A percentile compares a stretch with the other conserved stretches of the same genome.
Conservation (phyloP, 768 basidiomycete species). For the Sistotremastrum suecicum region DNA sequence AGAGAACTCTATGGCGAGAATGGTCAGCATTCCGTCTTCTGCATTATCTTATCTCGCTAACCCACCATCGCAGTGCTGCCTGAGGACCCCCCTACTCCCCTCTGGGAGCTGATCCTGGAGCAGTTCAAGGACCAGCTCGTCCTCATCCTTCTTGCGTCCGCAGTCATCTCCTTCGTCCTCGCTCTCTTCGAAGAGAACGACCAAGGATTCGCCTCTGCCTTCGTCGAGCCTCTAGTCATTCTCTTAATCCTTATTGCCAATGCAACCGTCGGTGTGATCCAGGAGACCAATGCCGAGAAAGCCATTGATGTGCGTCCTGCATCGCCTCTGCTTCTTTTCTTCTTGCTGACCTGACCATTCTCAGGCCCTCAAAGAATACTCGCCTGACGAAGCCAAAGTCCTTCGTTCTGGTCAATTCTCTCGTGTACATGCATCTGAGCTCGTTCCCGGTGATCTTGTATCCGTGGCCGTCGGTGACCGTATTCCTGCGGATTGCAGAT, state of each 20-base stretch:
- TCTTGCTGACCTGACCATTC: background rate
- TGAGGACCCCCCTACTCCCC: constrained; percentile 78
- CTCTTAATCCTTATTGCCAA: constrained; percentile 92
- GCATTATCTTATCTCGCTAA: background rate
- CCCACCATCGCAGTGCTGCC: constrained; percentile 54
- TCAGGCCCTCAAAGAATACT: constrained; percentile 92
- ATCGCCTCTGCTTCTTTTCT: background rate
- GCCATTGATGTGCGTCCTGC: constrained; percentile 78
- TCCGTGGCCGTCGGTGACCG: constrained; percentile 88
- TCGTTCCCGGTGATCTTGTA: constrained; percentile 93
- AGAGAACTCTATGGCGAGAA: constrained; percentile 77
- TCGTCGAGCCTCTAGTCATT: constrained; percentile 92
- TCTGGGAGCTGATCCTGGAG: constrained; percentile 93
- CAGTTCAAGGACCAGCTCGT: constrained; percentile 99
- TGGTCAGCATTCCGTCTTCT: constrained; percentile 25
- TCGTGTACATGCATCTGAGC: constrained; percentile 72
- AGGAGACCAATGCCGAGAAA: constrained; percentile 91
- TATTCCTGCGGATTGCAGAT: constrained; percentile 86
- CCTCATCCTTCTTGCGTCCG: constrained; percentile 88
- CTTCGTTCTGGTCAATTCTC: constrained; percentile 54
- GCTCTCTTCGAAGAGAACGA: constrained; percentile 65
- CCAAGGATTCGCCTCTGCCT: constrained; percentile 60
- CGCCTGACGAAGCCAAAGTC: constrained; percentile 91
- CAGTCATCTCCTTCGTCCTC: constrained; percentile 83
- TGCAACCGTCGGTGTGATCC: constrained; percentile 93